phyloP scores from a whole-genome alignment of 1,284 basidiomycete species.

The Rhodofomes roseus region DNA sequence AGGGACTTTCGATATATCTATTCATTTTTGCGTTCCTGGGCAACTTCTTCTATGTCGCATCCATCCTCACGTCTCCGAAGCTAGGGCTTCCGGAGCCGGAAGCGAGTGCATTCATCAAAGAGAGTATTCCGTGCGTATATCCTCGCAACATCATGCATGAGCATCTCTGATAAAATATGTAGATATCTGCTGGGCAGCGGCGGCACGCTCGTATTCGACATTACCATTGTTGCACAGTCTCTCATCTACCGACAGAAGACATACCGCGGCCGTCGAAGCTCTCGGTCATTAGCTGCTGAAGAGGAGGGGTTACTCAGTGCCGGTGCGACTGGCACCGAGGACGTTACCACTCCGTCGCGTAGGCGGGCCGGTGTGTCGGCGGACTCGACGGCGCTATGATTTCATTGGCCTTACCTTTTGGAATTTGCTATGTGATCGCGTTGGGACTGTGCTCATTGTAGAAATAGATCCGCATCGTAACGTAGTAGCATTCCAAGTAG shows the following conservation, averaged over 20 bases:
- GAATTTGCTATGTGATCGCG: neutral
- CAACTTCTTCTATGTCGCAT: conserved; percentile 86
- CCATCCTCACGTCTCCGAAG: conserved; percentile 69
- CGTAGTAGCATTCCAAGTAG: neutral
- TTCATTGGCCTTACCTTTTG: neutral
- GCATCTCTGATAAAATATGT: neutral
- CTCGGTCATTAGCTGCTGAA: conserved; percentile 23
- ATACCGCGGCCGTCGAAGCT: conserved; percentile 18
- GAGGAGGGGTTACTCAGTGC: conserved; percentile 28
- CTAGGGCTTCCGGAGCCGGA: conserved; percentile 48
- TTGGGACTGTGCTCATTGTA: neutral
- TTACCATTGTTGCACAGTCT: conserved; percentile 75
- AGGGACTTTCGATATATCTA: conserved; percentile 89
- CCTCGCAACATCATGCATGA: neutral
- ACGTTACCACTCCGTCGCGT: conserved; percentile 20
- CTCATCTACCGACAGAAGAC: conserved; percentile 40
- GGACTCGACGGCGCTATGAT: neutral
- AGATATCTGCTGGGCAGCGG: conserved; percentile 86
- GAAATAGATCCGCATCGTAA: neutral
- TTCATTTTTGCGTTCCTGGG: conserved; percentile 92
- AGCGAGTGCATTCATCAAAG: conserved; percentile 58
- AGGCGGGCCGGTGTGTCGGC: conserved; percentile 17
- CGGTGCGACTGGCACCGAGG: conserved; percentile 23
- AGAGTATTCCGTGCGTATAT: conserved; percentile 69
- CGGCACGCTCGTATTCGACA: conserved; percentile 87